These are phyloP conservation scores for Aspergillus aculeatus DNA, from an alignment of 2,329 filamentous ascomycete species.

Conservation along the genomic window DNA sequence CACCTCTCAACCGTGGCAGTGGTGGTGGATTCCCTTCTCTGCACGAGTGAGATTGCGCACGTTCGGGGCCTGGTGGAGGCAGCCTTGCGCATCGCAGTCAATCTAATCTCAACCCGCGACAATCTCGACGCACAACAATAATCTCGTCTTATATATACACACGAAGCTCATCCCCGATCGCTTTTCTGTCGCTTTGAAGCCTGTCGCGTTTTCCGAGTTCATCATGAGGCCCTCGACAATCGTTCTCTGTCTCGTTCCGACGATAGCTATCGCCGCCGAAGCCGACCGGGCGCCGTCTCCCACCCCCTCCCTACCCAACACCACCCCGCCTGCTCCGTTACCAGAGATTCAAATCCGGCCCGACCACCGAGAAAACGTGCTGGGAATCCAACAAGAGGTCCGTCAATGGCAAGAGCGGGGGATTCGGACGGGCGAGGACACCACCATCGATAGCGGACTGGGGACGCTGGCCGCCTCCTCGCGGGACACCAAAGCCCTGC, in stretches of 20 bases:
- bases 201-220: background rate
- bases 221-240: constrained; percentile 21
- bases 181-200: background rate
- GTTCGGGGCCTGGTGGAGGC: background rate
- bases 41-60: background rate
- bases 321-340: constrained; percentile 17
- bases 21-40: background rate
- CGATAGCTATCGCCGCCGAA: constrained; percentile 23
- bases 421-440: constrained; percentile 8
- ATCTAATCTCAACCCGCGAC: background rate
- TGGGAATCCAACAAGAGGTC: constrained; percentile 7
- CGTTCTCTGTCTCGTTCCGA: constrained; percentile 21
- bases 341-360: constrained; percentile 11
- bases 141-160: background rate
- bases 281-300: constrained; percentile 25
- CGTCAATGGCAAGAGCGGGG: constrained; percentile 7
- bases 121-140: background rate
- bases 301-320: constrained; percentile 19
- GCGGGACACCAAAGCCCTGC: constrained; percentile 28
- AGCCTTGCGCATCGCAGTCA: background rate
- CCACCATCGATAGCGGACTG: constrained; percentile 32
- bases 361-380: constrained; percentile 6
- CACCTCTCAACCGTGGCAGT: background rate
- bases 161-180: background rate
- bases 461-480: constrained; percentile 23